Base-by-base conservation (phyloP, 2,329 filamentous ascomycete genomes). In the Mollisiaceae sp. region DNA sequence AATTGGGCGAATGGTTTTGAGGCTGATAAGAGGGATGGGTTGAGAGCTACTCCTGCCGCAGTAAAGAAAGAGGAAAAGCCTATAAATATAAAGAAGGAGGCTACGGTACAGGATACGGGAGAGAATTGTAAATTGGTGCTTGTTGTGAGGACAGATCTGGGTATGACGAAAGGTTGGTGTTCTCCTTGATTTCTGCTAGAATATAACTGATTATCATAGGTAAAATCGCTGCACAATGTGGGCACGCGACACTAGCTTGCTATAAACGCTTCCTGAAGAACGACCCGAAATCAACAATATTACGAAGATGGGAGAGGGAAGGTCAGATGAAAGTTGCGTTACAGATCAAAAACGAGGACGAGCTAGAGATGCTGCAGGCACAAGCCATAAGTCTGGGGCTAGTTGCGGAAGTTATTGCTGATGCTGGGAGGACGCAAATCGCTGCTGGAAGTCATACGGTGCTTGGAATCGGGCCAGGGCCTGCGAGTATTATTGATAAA, bases 341-440 rank as follows among this genome's bases (percentile, higher is more conserved):
- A 63, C 94, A 97, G 80, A 85, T 90, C 71, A 95, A 94, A 81
- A 89, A 88, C 67, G 91, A 97, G 79, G 92, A 96, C 41, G 92
- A 96, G 76, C 79, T 96, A 71, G 80, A 95, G 67, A 81, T 82
- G 68, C 79, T 91, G 71, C 90, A 94, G 80, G 91, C 89, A 62
- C 89, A 90, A 77, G 95, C 95, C 2, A 85, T 92, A 68, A 92
- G 89, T 76, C 77, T 97, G 65, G 94, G 95, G 1, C 79, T 99
- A 65, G 94, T 93, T 67, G 93, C 94, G 61, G 91, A 94, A 77
- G 89, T 97, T 61, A 94, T 99, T 71, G 89, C 92, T 74, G 95
- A 99, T 79, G 95, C 95, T n/a, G 95, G 95, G 15, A 87, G 95
- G 67, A 99, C 95, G 55, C 95, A 99, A 85, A 98, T 99, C 78